Base-by-base conservation (phyloP, 2,329 filamentous ascomycete species). In the Lecanicillium sp. region DNA sequence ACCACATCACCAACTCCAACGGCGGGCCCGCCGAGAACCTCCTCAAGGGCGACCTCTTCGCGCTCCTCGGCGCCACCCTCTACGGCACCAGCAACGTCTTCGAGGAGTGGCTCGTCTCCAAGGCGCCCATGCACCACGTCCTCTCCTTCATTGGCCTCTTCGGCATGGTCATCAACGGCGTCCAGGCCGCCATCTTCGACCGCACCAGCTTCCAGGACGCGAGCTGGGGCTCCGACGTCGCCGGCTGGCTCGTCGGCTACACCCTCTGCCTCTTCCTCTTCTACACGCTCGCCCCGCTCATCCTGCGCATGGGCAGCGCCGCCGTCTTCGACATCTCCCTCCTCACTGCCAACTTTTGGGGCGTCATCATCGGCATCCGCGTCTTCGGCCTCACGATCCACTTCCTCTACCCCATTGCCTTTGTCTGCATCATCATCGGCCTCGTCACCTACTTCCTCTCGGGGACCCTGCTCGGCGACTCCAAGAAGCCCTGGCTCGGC, bases 311-410 rank as follows among this genome's bases (percentile, higher is more conserved):
- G 71, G 86, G 86, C 23, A 87, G 81, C 14, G 93, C 93, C 3
- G 91, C 90, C 17, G 96, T 98, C 70, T 94, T 96, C 74, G 95
- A 98, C 67, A 95, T 97, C 60, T 91, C 86, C 7, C 73, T 98
- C 55, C 74, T 98, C 51, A 97, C 93, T 2, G 88, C 84, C 58
- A 96, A 95, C 69, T 97, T 97, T 71, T 98, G 93, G 93, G 90
- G 90, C 55, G 86, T 95, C 53, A 86, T 94, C 56, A 91, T 98
- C 58, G 93, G 93, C 42, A 81, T 94, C 56, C 78, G 84, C 62
- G 87, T 97, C 41, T 95, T 98, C 61, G 81, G 84, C 37, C 79
- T 86, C 58, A 68, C 68, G 33, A 81, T 98, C 50, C 87, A 95
- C 69, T 95, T 81, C 75, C 77, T 96, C 69, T 98, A 98, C 68